Conservation (phyloP, 768 basidiomycete genomes). For the Boletus reticuloceps region DNA sequence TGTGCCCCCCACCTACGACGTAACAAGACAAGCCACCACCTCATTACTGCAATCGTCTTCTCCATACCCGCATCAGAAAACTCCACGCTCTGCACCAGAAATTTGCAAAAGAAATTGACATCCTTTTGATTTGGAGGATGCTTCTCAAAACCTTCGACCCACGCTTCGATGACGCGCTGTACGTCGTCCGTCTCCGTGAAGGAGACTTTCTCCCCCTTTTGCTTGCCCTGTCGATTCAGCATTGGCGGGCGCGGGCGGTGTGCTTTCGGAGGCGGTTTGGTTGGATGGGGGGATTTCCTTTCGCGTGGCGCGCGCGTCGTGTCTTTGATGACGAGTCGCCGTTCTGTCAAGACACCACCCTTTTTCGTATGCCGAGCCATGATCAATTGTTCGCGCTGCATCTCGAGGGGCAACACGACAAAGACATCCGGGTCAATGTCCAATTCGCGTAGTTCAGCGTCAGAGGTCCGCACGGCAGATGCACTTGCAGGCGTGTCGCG, state of each 20-base stretch:
- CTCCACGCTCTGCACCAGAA: conserved; percentile 66
- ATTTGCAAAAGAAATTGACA: conserved; percentile 71
- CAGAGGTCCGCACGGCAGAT: conserved; percentile 44
- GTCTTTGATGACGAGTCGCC: conserved; percentile 50
- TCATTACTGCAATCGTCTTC: conserved; percentile 66
- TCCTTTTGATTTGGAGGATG: conserved; percentile 72
- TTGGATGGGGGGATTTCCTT: conserved; percentile 33
- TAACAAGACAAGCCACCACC: conserved; percentile 79
- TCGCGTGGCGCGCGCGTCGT: conserved; percentile 27
- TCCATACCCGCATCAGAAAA: conserved; percentile 67
- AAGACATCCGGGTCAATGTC: conserved; percentile 78
- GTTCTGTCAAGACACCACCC: conserved; percentile 37
- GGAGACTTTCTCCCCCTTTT: conserved; percentile 51
- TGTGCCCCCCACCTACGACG: conserved; percentile 60
- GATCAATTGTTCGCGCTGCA: conserved; percentile 77
- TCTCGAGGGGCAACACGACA: conserved; percentile 52
- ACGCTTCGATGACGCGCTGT: conserved; percentile 65
- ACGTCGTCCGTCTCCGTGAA: conserved; percentile 72
- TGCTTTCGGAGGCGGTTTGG: conserved; percentile 57
- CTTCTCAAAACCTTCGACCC: conserved; percentile 65
- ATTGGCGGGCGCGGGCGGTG: conserved; percentile 46
- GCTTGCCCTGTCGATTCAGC: conserved; percentile 53
- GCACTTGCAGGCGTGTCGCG: conserved; percentile 25
- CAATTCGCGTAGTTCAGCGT: conserved; percentile 58
- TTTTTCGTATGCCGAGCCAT: conserved; percentile 50